phyloP scores from a whole-genome alignment of 2,329 filamentous ascomycete species.

The Tolypocladium sp. region DNA sequence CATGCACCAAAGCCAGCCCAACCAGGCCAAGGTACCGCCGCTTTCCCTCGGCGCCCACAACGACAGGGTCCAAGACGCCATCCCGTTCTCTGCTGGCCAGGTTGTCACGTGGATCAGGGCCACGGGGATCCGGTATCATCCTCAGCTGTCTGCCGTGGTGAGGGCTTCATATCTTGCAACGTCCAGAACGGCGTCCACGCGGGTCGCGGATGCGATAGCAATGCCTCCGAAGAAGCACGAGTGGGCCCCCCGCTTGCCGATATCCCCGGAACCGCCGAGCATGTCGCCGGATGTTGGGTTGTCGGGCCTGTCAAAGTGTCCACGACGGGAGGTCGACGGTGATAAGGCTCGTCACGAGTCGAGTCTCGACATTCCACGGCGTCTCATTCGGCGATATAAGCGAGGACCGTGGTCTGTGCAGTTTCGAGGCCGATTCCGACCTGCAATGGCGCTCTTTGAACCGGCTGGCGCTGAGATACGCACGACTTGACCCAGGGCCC shows the following conservation, averaged over 20 bases:
- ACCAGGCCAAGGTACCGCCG: not conserved
- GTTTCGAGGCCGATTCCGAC: not conserved
- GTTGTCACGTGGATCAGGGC: not conserved
- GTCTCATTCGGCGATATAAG: not conserved
- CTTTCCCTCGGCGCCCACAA: not conserved
- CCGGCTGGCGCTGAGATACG: not conserved
- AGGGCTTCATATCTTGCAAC: not conserved
- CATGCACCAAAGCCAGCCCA: not conserved
- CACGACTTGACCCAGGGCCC: not conserved
- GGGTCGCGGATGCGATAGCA: not conserved
- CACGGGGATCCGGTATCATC: not conserved
- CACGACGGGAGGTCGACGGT: not conserved
- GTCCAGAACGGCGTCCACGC: not conserved
- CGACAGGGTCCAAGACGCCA: not conserved
- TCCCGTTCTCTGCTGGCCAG: not conserved
- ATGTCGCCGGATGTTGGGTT: not conserved
- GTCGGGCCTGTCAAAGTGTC: not conserved
- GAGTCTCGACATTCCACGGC: not conserved
- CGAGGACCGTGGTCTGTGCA: not conserved
- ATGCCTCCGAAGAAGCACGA: not conserved
- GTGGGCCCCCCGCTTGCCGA: not conserved
- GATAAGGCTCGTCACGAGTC: not conserved
- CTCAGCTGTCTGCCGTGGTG: not conserved
- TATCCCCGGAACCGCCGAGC: conserved; percentile 4
- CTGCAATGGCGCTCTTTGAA: not conserved